Evolutionary conservation across 805 yeast species (phyloP), one percentile per base, ranked within the genome.

Genomic region (Cephaloascus albidus): DNA sequence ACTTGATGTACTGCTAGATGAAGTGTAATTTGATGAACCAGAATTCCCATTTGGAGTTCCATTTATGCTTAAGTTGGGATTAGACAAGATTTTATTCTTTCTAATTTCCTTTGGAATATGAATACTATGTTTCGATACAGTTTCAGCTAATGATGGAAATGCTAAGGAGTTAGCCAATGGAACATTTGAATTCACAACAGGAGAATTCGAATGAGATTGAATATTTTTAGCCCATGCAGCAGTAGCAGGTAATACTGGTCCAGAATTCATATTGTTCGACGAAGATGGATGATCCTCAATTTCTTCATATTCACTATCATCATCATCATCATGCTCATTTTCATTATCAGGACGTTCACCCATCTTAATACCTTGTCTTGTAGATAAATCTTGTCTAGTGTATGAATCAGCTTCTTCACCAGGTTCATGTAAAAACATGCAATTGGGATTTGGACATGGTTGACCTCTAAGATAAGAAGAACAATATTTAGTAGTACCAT

Each of bases 331-430:
- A 18, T 14, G 36, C n/a, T 41, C 43, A 18, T 49, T 48, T 35
- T 43, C 46, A 38, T 44, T 40, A 12, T 30, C 16, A 2, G 50
- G 40, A 10, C 45, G 6, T 52, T 41, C 53, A 60, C 36, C 53
- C 73, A 76, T 75, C 51, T 74, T 77, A 46, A 76, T 68, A 50
- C 79, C 78, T 48, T 78, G 79, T 56, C 85, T 82, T 3, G 93
- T 84, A 4, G 88, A 78, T 52, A 85, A 68, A 53, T 85, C 94
- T 54, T 85, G 88, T 60, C 96, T 79, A 20, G 95, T 86, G 63
- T 85, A 90, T 10, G 95, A 84, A 53, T 93, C 98, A 2, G 97
- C 97, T 60, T 93, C 98, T 67, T 93, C 99, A 43, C 99, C 98
- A 4, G 98, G 98, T 61, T 93, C 98, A 59, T 93, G 99, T 52